Percentiles rank a stretch among this genome's conserved stretches.
phyloP scores from a whole-genome alignment of 2,329 filamentous ascomycete genomes.

The Aspergillus bombycis region DNA sequence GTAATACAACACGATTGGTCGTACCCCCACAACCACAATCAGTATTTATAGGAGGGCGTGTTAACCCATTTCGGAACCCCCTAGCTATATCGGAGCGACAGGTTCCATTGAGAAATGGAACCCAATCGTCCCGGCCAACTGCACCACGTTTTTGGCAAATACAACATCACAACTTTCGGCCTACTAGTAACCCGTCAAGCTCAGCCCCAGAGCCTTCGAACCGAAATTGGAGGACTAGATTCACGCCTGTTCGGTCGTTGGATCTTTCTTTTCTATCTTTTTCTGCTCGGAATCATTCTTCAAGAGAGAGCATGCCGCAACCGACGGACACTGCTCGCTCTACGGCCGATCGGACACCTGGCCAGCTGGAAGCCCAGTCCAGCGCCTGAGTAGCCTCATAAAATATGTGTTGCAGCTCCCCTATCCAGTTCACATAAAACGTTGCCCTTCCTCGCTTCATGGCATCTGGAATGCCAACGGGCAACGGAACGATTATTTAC shows the following conservation, averaged over 20 bases:
- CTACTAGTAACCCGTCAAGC: background rate
- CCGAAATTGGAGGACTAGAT: background rate
- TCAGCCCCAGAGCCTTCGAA: background rate
- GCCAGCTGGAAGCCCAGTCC: conserved; percentile 24
- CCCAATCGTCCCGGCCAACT: background rate
- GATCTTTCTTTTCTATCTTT: background rate
- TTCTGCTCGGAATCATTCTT: background rate
- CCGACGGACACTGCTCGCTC: background rate
- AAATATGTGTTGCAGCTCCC: background rate
- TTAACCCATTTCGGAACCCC: conserved; percentile 1
- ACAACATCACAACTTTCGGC: background rate
- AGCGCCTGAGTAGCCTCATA: conserved; percentile 4
- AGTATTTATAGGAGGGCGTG: conserved; percentile 37
- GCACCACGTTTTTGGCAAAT: background rate
- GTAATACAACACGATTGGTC: conserved; percentile 28
- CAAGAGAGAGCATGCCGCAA: background rate
- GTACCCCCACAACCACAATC: conserved; percentile 37
- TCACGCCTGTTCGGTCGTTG: background rate
- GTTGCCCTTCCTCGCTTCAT: conserved; percentile 1
- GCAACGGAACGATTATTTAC: background rate
- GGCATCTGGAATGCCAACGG: background rate
- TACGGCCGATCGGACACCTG: conserved; percentile 16
- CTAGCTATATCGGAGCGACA: background rate
- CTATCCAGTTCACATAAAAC: background rate
- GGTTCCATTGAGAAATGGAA: background rate